Conservation (phyloP, 164 flowering plant species). For the Nymphaea colorata region DNA sequence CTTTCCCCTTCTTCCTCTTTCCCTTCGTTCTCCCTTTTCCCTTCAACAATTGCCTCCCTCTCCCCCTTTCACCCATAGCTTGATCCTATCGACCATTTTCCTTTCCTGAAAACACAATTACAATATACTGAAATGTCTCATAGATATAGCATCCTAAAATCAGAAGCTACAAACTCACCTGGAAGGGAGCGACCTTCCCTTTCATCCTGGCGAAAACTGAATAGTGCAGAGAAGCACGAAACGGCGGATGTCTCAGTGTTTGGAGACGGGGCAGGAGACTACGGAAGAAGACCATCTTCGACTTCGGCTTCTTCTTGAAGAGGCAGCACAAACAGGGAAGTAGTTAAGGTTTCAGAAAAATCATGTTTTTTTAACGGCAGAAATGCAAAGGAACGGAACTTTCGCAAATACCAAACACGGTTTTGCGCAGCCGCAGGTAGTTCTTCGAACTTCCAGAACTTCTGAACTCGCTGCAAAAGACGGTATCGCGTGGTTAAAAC, state of each 20-base stretch:
- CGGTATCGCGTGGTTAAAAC: too few species aligned
- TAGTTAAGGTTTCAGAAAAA: too few species aligned
- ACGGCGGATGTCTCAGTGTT: constrained; percentile 18
- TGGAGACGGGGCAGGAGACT: not conserved
- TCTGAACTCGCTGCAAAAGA: too few species aligned
- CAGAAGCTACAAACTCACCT: constrained; percentile 25
- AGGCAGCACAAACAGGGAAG: too few species aligned
- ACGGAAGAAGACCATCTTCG: not conserved
- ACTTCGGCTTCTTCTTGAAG: not conserved
- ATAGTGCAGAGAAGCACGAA: constrained; percentile 17
- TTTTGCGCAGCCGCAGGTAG: too few species aligned
- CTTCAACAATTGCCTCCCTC: constrained; percentile 91
- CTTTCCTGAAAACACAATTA: constrained; percentile 40
- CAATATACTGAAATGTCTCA: not conserved
- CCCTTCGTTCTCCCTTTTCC: too few species aligned
- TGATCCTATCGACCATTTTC: constrained; percentile 70
- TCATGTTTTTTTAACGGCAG: too few species aligned
- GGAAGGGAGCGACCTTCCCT: constrained; percentile 62
- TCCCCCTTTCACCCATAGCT: constrained; percentile 73
- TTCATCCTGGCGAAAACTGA: constrained; percentile 34
- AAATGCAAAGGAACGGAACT: too few species aligned
- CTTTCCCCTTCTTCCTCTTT: too few species aligned
- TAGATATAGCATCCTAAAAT: not conserved
- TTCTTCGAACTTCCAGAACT: too few species aligned
- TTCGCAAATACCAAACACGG: too few species aligned